These are phyloP conservation scores for Pulveroboletus sp. DNA, from an alignment of 768 basidiomycete genomes.

Conservation along the genomic window DNA sequence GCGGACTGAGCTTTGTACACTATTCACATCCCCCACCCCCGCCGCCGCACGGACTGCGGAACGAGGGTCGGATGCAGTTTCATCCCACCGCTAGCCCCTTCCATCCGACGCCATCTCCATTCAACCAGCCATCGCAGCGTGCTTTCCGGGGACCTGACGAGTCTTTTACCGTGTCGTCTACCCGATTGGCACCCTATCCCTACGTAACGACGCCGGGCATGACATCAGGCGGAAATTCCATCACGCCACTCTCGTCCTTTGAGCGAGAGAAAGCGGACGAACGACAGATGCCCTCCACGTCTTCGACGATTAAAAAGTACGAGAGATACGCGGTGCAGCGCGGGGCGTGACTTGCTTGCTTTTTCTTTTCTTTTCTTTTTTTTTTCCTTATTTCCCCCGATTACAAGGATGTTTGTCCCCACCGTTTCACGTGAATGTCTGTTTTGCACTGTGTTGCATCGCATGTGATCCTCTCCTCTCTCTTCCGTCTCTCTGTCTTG, in stretches of 20 bases:
- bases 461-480: too few species aligned
- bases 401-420: too few species aligned
- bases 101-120: conserved; percentile 43
- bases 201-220: conserved; percentile 39
- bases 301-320: conserved; percentile 35
- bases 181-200: conserved; percentile 30
- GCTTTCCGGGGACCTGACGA: conserved; percentile 35
- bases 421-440: too few species aligned
- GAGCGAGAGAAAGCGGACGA: conserved; percentile 56
- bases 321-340: conserved; percentile 27
- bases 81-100: conserved; percentile 20
- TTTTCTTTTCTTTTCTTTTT: background rate
- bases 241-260: conserved; percentile 38
- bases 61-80: conserved; percentile 27
- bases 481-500: background rate
- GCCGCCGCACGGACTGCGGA: conserved; percentile 31
- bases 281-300: conserved; percentile 43
- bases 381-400: too few species aligned
- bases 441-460: too few species aligned
- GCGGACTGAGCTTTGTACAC: conserved; percentile 52
- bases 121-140: conserved; percentile 28
- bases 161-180: conserved; percentile 32
- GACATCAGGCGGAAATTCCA: conserved; percentile 27
- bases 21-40: conserved; percentile 41
- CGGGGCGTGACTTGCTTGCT: conserved; percentile 5